These are phyloP conservation scores for Panus rudis DNA, from an alignment of 768 basidiomycete species.

Conservation along the genomic window DNA sequence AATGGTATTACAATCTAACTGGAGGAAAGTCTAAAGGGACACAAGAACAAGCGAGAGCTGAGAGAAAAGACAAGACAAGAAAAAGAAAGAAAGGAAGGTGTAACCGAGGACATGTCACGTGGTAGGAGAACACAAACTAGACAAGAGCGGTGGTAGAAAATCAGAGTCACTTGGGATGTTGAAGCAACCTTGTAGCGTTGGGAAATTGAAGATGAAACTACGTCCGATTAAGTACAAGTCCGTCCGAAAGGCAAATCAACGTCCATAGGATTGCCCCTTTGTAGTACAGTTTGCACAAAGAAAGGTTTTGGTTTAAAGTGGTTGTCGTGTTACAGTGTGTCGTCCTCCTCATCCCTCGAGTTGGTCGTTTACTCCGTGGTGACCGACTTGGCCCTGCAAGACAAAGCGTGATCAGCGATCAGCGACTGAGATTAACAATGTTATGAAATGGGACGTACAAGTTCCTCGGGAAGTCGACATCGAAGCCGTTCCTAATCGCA, in stretches of 20 bases:
- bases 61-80: no score
- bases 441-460: conserved; percentile 44
- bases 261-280: neutral
- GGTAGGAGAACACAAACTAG: no score
- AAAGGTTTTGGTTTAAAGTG: neutral
- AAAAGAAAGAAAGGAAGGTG: no score
- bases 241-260: neutral
- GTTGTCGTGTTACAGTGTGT: neutral
- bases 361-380: conserved; percentile 22
- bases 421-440: neutral
- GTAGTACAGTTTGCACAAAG: no score
- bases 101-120: no score
- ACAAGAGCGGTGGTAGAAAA: neutral
- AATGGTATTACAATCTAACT: no score
- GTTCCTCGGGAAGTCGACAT: conserved; percentile 98
- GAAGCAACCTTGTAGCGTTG: neutral
- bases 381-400: conserved; percentile 27
- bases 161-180: neutral
- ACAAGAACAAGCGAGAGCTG: no score
- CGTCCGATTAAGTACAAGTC: neutral
- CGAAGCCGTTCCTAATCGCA: conserved; percentile 91
- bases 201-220: neutral
- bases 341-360: neutral
- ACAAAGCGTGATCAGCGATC: neutral
- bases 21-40: no score